These are phyloP conservation scores for Corylus avellana DNA, from an alignment of 306 rosid genomes.

Conservation along the genomic window DNA sequence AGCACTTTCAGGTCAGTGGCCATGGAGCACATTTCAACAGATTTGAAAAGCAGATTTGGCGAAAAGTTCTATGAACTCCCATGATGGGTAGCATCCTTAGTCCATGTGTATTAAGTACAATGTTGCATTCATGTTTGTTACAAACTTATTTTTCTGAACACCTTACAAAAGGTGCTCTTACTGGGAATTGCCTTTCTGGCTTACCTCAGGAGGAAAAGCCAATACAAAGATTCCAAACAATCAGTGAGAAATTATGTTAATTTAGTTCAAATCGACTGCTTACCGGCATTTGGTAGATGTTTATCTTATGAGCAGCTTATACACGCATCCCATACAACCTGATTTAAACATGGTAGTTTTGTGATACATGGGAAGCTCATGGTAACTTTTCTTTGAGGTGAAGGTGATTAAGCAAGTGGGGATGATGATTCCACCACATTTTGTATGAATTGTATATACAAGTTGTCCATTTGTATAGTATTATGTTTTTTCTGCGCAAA, in stretches of 20 bases:
- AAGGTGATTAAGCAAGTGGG: background rate
- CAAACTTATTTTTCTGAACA: background rate
- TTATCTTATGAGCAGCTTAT: background rate
- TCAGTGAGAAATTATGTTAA: background rate
- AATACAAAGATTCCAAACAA: background rate
- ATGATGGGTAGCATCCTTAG: background rate
- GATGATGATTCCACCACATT: background rate
- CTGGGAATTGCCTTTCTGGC: background rate
- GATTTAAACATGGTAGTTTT: background rate
- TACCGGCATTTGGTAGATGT: background rate
- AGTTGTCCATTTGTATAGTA: background rate
- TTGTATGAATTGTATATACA: background rate
- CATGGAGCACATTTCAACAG: background rate
- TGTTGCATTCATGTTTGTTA: background rate
- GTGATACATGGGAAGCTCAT: background rate
- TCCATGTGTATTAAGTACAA: background rate
- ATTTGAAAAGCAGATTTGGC: background rate
- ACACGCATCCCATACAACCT: background rate
- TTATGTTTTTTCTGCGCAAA: background rate
- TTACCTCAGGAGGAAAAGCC: background rate
- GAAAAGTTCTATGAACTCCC: background rate
- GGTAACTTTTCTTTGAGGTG: background rate
- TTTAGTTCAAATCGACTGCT: background rate
- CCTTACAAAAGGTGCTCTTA: background rate
- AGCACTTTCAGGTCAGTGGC: background rate